Evolutionary conservation across 31 red algal species (phyloP).

Genomic region (Porphyra umbilicalis): DNA sequence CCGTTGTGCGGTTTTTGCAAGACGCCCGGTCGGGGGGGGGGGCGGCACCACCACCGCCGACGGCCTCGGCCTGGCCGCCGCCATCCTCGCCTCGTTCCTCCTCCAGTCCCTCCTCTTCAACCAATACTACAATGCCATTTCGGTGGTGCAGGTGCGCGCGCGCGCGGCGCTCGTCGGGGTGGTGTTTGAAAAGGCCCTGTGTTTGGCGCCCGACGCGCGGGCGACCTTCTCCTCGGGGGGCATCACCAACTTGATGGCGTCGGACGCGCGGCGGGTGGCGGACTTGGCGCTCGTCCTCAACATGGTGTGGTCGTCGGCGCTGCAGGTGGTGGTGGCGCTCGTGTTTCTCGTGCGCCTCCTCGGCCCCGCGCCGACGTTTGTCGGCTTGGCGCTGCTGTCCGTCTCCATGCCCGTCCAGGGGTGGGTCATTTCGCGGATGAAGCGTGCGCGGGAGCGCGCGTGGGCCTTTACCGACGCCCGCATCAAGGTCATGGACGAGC

Average conservation of each 20-base stretch:
- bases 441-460: constrained; percentile 40
- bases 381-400: constrained; percentile 47
- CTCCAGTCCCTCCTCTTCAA: constrained; percentile 44
- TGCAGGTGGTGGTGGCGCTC: constrained; percentile 69
- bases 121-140: constrained; percentile 47
- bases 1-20: constrained; percentile 36
- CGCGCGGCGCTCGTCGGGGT: constrained; percentile 29
- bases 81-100: constrained; percentile 15
- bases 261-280: constrained; percentile 50
- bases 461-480: constrained; percentile 67
- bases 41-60: background rate
- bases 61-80: constrained; percentile 19
- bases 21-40: background rate
- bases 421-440: constrained; percentile 34
- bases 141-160: constrained; percentile 5
- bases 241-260: constrained; percentile 77
- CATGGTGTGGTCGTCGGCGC: constrained; percentile 62
- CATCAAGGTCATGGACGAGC: constrained; percentile 67
- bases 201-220: constrained; percentile 53
- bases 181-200: constrained; percentile 48
- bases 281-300: constrained; percentile 66
- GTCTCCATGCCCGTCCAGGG: constrained; percentile 48
- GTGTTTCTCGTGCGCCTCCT: constrained; percentile 59
- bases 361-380: constrained; percentile 49
- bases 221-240: constrained; percentile 56